Conservation (phyloP, 257 asterid genomes). For the Ajuga chamaepitys region DNA sequence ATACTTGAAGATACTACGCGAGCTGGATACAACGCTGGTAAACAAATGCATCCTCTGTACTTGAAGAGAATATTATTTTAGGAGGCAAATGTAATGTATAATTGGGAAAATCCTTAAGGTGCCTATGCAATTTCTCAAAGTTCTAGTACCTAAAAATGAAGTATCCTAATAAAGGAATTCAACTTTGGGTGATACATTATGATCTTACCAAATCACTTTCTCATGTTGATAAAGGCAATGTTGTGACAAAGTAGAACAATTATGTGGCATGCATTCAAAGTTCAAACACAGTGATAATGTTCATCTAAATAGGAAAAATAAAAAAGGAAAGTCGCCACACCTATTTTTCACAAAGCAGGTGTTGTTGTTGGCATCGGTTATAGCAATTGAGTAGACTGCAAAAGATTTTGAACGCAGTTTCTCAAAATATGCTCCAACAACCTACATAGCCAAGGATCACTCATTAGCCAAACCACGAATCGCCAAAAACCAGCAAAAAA, state of each 20-base stretch:
- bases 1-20: slow-evolving; percentile 87
- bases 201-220: slow-evolving; percentile 13
- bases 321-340: no score
- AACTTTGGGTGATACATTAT: slow-evolving; percentile 8
- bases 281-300: neutral
- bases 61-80: slow-evolving; percentile 95
- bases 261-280: neutral
- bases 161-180: slow-evolving; percentile 10
- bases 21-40: slow-evolving; percentile 98
- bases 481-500: slow-evolving; percentile 11
- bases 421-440: slow-evolving; percentile 93
- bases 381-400: slow-evolving; percentile 92
- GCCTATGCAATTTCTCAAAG: slow-evolving; percentile 94
- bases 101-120: slow-evolving; percentile 90
- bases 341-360: slow-evolving; percentile 97
- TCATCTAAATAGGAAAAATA: slow-evolving; percentile 16
- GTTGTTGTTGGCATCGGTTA: slow-evolving; percentile 63
- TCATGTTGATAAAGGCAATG: slow-evolving; percentile 10
- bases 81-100: slow-evolving; percentile 95
- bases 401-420: slow-evolving; percentile 89
- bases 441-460: slow-evolving; percentile 44
- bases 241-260: neutral
- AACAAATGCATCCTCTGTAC: slow-evolving; percentile 95
- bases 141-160: slow-evolving; percentile 67
- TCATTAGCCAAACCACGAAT: slow-evolving; percentile 18